These are phyloP conservation scores for Phialophora macrospora DNA, from an alignment of 2,329 filamentous ascomycete genomes.

Conservation along the genomic window DNA sequence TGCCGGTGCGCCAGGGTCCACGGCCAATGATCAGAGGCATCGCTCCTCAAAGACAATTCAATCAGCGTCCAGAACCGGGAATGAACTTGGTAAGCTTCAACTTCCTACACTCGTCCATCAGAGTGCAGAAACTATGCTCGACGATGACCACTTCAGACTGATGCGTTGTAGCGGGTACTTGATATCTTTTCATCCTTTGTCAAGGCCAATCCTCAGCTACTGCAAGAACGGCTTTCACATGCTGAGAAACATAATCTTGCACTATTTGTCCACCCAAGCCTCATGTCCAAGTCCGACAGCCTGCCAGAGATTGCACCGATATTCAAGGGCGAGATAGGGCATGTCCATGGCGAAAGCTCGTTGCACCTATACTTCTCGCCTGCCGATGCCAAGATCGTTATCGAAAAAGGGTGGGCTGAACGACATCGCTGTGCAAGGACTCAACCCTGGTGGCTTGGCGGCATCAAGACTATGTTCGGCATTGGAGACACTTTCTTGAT, in stretches of 20 bases:
- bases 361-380: conserved; percentile 83
- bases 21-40: conserved; percentile 74
- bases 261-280: conserved; percentile 31
- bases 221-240: conserved; percentile 28
- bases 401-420: conserved; percentile 81
- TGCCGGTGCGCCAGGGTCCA: conserved; percentile 67
- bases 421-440: conserved; percentile 61
- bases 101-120: neutral
- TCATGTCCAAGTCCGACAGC: conserved; percentile 24
- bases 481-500: conserved; percentile 56
- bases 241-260: conserved; percentile 32
- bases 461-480: conserved; percentile 31
- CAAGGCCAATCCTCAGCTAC: conserved; percentile 25
- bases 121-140: neutral
- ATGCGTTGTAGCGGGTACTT: conserved; percentile 23
- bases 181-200: conserved; percentile 29
- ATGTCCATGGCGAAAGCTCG: conserved; percentile 77
- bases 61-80: conserved; percentile 63
- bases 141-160: neutral
- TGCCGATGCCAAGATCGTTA: conserved; percentile 72
- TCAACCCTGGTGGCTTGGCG: conserved; percentile 67
- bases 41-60: conserved; percentile 78
- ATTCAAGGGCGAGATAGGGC: conserved; percentile 75
- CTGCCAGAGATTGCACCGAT: conserved; percentile 59
- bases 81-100: conserved; percentile 48